Evolutionary conservation across 108 stramenopile genomes (phyloP).

Genomic region (Schizochytrium sp.): DNA sequence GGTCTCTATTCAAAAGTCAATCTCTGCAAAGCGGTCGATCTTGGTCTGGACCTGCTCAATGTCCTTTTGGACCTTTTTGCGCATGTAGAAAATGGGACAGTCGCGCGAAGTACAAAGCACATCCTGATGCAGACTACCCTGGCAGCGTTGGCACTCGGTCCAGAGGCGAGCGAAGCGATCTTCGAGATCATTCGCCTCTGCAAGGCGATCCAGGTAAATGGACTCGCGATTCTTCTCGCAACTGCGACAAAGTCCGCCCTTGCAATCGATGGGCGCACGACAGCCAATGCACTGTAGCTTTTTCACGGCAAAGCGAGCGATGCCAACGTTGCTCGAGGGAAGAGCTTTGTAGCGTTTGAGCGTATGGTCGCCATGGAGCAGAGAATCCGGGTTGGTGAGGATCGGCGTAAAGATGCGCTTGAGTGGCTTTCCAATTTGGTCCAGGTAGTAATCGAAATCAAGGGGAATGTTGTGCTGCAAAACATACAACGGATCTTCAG

Average conservation of each 20-base stretch:
- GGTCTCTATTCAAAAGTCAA: not conserved
- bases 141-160: constrained; percentile 89
- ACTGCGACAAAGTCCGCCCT: constrained; percentile 80
- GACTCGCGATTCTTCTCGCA: constrained; percentile 75
- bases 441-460: constrained; percentile 89
- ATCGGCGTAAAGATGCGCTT: constrained; percentile 96
- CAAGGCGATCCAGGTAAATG: constrained; percentile 78
- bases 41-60: constrained; percentile 74
- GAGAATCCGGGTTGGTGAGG: constrained; percentile 73
- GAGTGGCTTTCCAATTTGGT: constrained; percentile 91
- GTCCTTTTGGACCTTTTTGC: constrained; percentile 95
- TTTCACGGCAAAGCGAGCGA: constrained; percentile 95
- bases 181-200: constrained; percentile 68
- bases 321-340: constrained; percentile 64
- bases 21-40: constrained; percentile 70
- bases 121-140: constrained; percentile 91
- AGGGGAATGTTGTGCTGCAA: constrained; percentile 92
- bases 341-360: constrained; percentile 47
- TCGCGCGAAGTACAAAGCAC: constrained; percentile 97
- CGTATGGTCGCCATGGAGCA: constrained; percentile 93
- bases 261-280: constrained; percentile 68
- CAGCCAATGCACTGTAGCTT: constrained; percentile 89
- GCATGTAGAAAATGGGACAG: constrained; percentile 92
- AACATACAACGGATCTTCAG: constrained; percentile 95
- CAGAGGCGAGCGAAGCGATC: constrained; percentile 74